Base-by-base conservation (phyloP, 2,329 filamentous ascomycete genomes). In the Colletotrichum melonis region DNA sequence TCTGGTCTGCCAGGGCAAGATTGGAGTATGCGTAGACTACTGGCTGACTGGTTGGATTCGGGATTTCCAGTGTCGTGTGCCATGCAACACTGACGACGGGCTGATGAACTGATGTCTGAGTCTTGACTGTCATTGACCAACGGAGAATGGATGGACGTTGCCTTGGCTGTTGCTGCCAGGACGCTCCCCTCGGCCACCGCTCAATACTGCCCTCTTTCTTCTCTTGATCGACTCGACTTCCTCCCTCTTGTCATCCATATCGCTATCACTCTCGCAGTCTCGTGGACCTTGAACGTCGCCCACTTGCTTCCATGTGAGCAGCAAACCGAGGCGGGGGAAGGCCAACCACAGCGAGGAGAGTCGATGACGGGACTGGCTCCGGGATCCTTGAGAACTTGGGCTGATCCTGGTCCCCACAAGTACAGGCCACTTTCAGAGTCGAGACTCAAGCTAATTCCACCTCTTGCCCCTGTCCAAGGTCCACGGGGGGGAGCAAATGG, bases 351-450 rank as follows among this genome's bases (percentile, higher is more conserved):
- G 26, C 38, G 24, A 28, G 24, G 32, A n/a, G 35, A 19, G 19
- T 57, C 55, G 46, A 69, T 62, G 60, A 66, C 71, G 71, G 71
- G 71, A 64, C 67, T 73, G 49, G 67, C 67, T 73, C 71, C 71
- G 71, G 60, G 22, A 56, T 30, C 35, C 35, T 35, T 56, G 52
- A 46, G 38, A 24, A 22, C 28, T 28, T 22, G 16, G 32, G 63
- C 60, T 38, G 56, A 22, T 22, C 22, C 5, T 16, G 16, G 30
- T 30, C 56, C 67, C 71, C 66, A 69, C 60, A 8, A 8, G 16
- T 19, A 19, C 16, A 19, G 42, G 4, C 22, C 54, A 7, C 28
- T 49, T 32, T 28, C 14, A 8, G 16, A 28, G 58, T 46, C 35
- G 24, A 32, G 30, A 35, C 9, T 35, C 19, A n/a, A 22, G 19